phyloP scores from a whole-genome alignment of 1,284 basidiomycete species.

The Marasmius sp. region DNA sequence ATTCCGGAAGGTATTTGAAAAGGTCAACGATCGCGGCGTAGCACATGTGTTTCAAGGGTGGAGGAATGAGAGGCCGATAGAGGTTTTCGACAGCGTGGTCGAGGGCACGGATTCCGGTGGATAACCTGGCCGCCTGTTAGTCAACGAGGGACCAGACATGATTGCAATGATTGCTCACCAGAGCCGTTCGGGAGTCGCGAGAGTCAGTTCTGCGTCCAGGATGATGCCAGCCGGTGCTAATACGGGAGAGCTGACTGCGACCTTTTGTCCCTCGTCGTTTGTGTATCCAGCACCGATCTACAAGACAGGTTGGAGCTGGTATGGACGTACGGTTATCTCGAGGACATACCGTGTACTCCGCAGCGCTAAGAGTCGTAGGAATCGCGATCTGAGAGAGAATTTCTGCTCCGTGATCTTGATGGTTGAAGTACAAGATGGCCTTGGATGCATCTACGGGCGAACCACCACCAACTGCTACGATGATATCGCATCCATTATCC shows the following conservation, averaged over 20 bases:
- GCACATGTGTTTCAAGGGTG: constrained; percentile 63
- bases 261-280: constrained; percentile 71
- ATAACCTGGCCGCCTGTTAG: constrained; percentile 51
- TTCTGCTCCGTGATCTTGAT: constrained; percentile 51
- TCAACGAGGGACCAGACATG: constrained; percentile 11
- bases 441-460: constrained; percentile 80
- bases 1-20: constrained; percentile 70
- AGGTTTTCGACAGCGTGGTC: constrained; percentile 80
- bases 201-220: constrained; percentile 74
- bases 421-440: constrained; percentile 62
- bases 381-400: constrained; percentile 65
- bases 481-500: constrained; percentile 58
- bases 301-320: constrained; percentile 2
- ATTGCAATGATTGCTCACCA: constrained; percentile 46
- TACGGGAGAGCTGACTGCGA: constrained; percentile 49
- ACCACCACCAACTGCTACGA: constrained; percentile 77
- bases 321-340: constrained; percentile 10
- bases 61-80: constrained; percentile 59
- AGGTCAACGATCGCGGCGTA: constrained; percentile 70
- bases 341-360: constrained; percentile 66
- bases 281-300: constrained; percentile 72
- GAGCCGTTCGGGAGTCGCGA: constrained; percentile 71
- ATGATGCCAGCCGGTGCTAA: constrained; percentile 72
- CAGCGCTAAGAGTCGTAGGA: constrained; percentile 81
- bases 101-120: constrained; percentile 73